These are phyloP conservation scores for Sporothrix brunneoviolacea DNA, from an alignment of 2,329 filamentous ascomycete genomes.

Conservation along the genomic window DNA sequence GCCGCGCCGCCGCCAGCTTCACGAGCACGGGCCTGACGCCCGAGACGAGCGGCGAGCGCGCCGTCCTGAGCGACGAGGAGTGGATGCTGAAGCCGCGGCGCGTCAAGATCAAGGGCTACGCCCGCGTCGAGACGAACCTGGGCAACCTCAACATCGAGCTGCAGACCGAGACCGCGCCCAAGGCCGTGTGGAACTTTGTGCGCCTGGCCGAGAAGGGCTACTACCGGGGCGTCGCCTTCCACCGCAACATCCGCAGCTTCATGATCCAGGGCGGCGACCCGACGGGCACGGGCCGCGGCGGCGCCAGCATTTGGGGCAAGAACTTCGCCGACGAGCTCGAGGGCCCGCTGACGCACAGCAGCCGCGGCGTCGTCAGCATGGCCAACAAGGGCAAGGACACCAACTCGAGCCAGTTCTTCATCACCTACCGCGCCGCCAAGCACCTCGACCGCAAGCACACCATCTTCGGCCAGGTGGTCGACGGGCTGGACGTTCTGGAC, in stretches of 20 bases:
- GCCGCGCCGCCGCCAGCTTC: constrained; percentile 85
- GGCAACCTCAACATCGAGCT: constrained; percentile 85
- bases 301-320: constrained; percentile 85
- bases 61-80: constrained; percentile 84
- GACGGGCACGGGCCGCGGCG: constrained; percentile 85
- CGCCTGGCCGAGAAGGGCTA: constrained; percentile 83
- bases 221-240: constrained; percentile 77
- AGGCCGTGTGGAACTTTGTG: constrained; percentile 96
- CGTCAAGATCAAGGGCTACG: constrained; percentile 86
- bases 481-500: constrained; percentile 63
- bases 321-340: constrained; percentile 93
- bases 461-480: constrained; percentile 84
- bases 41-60: constrained; percentile 80
- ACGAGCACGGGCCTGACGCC: constrained; percentile 92
- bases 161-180: constrained; percentile 83
- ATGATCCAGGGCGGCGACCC: constrained; percentile 98
- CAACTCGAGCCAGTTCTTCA: constrained; percentile 92
- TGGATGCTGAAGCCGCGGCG: constrained; percentile 90
- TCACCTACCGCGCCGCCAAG: constrained; percentile 75
- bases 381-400: constrained; percentile 98
- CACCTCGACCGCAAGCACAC: constrained; percentile 95
- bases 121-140: constrained; percentile 76
- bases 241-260: constrained; percentile 90
- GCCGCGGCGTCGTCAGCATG: constrained; percentile 79
- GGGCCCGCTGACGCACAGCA: constrained; percentile 76